Conservation (phyloP, 176 grass and related monocot species). For the Cenchrus americanus region DNA sequence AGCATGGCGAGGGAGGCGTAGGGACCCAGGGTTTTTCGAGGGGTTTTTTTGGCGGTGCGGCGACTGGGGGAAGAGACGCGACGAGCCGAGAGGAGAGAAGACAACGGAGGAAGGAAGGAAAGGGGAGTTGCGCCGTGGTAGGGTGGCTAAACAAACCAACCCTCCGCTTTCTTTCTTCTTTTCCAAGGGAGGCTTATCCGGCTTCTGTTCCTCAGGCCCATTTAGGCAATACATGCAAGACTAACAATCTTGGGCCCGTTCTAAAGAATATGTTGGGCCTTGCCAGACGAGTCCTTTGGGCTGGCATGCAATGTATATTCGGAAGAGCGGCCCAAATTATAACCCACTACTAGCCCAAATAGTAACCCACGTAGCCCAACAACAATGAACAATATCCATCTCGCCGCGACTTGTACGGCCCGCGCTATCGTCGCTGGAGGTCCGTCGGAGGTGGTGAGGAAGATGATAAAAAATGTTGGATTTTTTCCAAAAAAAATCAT, state of each 20-base stretch:
- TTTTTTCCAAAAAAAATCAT: no score
- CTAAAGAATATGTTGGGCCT: not conserved
- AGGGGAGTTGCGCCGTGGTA: not conserved
- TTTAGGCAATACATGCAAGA: not conserved
- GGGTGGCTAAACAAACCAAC: conserved; percentile 20
- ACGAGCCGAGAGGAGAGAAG: not conserved
- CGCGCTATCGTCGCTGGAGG: no score
- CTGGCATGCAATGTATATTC: not conserved
- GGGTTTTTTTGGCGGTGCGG: conserved; percentile 44
- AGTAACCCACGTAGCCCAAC: no score
- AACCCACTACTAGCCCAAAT: no score
- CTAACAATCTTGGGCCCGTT: not conserved
- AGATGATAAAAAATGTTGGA: no score
- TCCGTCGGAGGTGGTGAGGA: no score
- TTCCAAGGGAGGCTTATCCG: conserved; percentile 18
- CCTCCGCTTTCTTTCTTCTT: conserved; percentile 36
- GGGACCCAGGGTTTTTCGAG: conserved; percentile 45
- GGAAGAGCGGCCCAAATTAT: no score
- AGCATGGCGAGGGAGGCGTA: conserved; percentile 5
- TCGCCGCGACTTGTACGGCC: no score
- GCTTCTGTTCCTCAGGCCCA: not conserved
- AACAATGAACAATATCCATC: no score
- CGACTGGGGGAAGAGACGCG: conserved; percentile 13
- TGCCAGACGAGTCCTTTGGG: not conserved
- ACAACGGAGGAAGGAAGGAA: not conserved